phyloP scores from a whole-genome alignment of 305 asterid species.

The Petunia hybrid region DNA sequence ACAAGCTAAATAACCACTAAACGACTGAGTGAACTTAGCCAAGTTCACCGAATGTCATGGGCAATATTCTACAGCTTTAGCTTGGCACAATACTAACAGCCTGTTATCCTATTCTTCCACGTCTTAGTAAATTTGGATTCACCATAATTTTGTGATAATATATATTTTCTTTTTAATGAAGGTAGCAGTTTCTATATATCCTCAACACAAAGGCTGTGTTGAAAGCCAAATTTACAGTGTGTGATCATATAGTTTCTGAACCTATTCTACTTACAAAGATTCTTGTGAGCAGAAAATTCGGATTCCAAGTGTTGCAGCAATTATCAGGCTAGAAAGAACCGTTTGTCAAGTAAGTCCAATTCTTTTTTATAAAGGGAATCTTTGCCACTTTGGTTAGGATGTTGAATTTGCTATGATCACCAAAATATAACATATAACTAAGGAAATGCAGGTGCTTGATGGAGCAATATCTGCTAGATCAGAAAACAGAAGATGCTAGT shows the following conservation, averaged over 20 bases:
- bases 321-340: not conserved
- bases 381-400: not conserved
- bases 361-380: not conserved
- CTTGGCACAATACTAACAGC: not conserved
- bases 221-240: too few relatives aligned
- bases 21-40: not conserved
- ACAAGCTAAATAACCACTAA: not conserved
- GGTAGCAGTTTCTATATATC: too few relatives aligned
- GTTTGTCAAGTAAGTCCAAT: not conserved
- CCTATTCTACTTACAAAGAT: not conserved
- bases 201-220: too few relatives aligned
- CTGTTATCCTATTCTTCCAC: not conserved
- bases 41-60: not conserved
- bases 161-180: too few relatives aligned
- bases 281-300: not conserved
- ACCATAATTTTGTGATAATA: not conserved
- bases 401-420: conserved; percentile 1
- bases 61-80: not conserved
- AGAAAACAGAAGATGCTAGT: conserved; percentile 10
- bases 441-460: not conserved
- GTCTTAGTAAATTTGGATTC: not conserved
- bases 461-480: conserved; percentile 13
- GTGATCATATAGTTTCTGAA: too few relatives aligned
- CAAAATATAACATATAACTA: not conserved
- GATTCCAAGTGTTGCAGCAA: not conserved